These are phyloP conservation scores for Trametes versicolor DNA, from an alignment of 1,284 basidiomycete species.

Conservation along the genomic window DNA sequence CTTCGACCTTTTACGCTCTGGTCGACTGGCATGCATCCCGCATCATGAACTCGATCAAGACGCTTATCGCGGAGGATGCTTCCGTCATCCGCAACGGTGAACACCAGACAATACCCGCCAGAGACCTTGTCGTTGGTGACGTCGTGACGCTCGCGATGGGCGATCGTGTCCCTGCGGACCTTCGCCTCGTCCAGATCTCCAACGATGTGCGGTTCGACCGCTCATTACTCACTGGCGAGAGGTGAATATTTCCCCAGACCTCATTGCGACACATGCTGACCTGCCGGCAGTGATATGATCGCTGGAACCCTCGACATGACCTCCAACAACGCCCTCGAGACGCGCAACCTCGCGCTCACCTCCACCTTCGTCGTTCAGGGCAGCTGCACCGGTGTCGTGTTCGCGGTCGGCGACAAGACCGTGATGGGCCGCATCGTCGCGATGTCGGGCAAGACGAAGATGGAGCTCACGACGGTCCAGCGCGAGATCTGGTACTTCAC, in stretches of 20 bases:
- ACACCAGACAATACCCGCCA: slow-evolving; percentile 40
- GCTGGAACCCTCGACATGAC: slow-evolving; percentile 58
- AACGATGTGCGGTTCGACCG: slow-evolving; percentile 69
- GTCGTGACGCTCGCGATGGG: slow-evolving; percentile 50
- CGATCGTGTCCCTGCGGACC: slow-evolving; percentile 55
- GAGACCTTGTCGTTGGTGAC: slow-evolving; percentile 47
- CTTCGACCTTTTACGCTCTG: slow-evolving; percentile 50
- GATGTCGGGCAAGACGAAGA: slow-evolving; percentile 59
- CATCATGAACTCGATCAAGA: slow-evolving; percentile 62
- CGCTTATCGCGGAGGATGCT: slow-evolving; percentile 60
- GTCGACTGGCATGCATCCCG: slow-evolving; percentile 56
- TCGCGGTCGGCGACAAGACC: slow-evolving; percentile 67
- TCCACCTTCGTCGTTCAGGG: slow-evolving; percentile 65
- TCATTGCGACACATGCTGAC: neutral
- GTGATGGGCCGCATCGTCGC: slow-evolving; percentile 71
- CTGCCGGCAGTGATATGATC: slow-evolving; percentile 54
- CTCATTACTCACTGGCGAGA: slow-evolving; percentile 70
- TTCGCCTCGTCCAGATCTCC: slow-evolving; percentile 58
- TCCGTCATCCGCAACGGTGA: slow-evolving; percentile 56
- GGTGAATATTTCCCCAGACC: slow-evolving; percentile 36
- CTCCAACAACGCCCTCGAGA: slow-evolving; percentile 67
- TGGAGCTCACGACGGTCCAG: slow-evolving; percentile 59
- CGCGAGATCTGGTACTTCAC: slow-evolving; percentile 60
- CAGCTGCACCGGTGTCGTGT: slow-evolving; percentile 64
- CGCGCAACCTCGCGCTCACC: slow-evolving; percentile 68